A percentile compares a stretch with the other conserved stretches of the same genome.
Evolutionary conservation across 1,284 basidiomycete genomes (phyloP).

Genomic region (Microbotryum intermedium): DNA sequence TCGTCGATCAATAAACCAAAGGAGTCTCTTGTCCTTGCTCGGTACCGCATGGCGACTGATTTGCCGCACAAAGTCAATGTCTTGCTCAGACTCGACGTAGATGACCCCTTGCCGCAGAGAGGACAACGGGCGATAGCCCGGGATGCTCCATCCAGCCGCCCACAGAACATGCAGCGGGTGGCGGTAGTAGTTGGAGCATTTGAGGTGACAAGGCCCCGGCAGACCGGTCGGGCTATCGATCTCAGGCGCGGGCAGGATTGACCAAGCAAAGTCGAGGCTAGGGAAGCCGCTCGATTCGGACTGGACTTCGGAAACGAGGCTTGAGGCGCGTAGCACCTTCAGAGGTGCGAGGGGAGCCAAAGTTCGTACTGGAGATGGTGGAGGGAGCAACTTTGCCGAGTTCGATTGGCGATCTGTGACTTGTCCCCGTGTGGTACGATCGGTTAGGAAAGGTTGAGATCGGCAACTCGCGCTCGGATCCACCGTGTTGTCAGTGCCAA

Average conservation of each 20-base stretch:
- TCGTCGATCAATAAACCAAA: no score
- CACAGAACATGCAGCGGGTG: constrained; percentile 8
- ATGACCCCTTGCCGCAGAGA: no score
- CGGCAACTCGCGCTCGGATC: no score
- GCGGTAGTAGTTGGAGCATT: constrained; percentile 1
- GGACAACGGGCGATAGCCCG: no score
- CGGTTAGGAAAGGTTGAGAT: no score
- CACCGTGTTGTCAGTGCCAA: no score
- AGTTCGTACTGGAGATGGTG: neutral
- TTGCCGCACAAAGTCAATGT: no score
- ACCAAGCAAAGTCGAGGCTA: constrained; percentile 3
- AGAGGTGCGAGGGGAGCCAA: neutral
- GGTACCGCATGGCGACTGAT: no score
- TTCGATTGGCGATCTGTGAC: neutral
- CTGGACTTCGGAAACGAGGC: neutral
- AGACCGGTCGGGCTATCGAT: neutral
- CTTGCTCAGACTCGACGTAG: no score
- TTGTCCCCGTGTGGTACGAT: no score
- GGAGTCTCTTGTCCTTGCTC: no score
- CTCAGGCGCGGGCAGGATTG: constrained; percentile 4
- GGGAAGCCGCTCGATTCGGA: neutral
- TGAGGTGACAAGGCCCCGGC: constrained; percentile 2
- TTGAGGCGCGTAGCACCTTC: neutral
- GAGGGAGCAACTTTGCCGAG: neutral
- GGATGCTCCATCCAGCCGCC: constrained; percentile 6